Conservation (phyloP, 1,284 basidiomycete genomes). For the Waitea zeae region DNA sequence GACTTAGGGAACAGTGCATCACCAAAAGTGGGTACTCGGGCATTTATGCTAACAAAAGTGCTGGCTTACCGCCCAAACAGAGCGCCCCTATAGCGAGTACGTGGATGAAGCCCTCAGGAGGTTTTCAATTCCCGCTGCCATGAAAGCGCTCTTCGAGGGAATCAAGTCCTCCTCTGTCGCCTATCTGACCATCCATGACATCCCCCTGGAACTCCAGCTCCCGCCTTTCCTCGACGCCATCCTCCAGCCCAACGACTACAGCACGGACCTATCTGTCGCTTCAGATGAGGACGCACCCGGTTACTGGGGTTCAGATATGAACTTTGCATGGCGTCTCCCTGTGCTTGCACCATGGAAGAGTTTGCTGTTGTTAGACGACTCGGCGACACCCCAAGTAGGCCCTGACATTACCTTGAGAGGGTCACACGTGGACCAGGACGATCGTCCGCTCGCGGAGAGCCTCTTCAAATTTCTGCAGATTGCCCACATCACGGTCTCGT, state of each 20-base stretch:
- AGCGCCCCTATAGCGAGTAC: conserved; percentile 36
- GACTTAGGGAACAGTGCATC: conserved; percentile 50
- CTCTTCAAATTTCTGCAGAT: conserved; percentile 51
- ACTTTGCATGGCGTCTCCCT: conserved; percentile 53
- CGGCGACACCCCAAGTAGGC: conserved; percentile 37
- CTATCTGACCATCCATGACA: conserved; percentile 54
- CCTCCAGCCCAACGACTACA: conserved; percentile 37
- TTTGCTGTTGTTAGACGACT: conserved; percentile 55
- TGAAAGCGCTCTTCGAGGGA: conserved; percentile 60
- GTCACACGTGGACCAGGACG: conserved; percentile 44
- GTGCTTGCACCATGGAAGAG: conserved; percentile 87
- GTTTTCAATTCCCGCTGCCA: conserved; percentile 58
- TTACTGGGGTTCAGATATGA: conserved; percentile 53
- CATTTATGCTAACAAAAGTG: conserved; percentile 1
- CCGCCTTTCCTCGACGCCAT: conserved; percentile 61
- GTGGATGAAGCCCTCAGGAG: conserved; percentile 37
- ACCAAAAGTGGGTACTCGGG: conserved; percentile 40
- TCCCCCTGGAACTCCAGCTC: conserved; percentile 68
- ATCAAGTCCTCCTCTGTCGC: conserved; percentile 58
- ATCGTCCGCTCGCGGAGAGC: conserved; percentile 48
- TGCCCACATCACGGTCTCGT: conserved; percentile 49
- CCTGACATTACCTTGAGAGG: conserved; percentile 41
- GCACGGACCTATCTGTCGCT: conserved; percentile 18
- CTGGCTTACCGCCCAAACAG: conserved; percentile 15
- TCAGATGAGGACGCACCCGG: conserved; percentile 37